A percentile compares a stretch with the other conserved stretches of the same genome.
Evolutionary conservation across 2,329 filamentous ascomycete genomes (phyloP).

Genomic region (Paraphaeosphaeria sporulosa): DNA sequence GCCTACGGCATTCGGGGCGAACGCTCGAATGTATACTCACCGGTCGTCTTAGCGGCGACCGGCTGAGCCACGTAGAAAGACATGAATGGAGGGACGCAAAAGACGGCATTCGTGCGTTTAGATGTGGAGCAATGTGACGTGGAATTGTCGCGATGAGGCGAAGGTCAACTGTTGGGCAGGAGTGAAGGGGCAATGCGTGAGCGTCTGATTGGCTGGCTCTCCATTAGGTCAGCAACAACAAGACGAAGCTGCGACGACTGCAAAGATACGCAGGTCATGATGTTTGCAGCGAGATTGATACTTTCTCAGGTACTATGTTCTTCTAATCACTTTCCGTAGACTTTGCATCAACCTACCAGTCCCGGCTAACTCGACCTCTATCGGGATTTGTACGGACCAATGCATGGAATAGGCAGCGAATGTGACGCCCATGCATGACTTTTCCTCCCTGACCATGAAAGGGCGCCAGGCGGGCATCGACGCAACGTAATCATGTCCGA

Average conservation of each 20-base stretch:
- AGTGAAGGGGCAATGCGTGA: neutral
- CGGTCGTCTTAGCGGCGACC: neutral
- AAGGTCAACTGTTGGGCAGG: constrained; percentile 7
- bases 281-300: too few relatives aligned
- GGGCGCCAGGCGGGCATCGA: too few relatives aligned
- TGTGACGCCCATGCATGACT: too few relatives aligned
- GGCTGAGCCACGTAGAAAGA: neutral
- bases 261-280: neutral
- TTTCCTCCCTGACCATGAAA: too few relatives aligned
- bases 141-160: constrained; percentile 1
- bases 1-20: neutral
- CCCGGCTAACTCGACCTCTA: too few relatives aligned
- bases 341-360: too few relatives aligned
- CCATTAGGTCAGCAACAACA: constrained; percentile 4
- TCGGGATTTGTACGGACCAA: neutral
- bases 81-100: neutral
- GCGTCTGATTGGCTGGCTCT: neutral
- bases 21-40: constrained; percentile 8
- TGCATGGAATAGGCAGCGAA: neutral
- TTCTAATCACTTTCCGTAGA: too few relatives aligned
- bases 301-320: too few relatives aligned
- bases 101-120: neutral
- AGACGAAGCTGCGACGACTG: neutral
- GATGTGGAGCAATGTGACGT: constrained; percentile 1
- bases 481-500: neutral